phyloP scores from a whole-genome alignment of 1,139 yeast genomes.

The Taphrina pruni region DNA sequence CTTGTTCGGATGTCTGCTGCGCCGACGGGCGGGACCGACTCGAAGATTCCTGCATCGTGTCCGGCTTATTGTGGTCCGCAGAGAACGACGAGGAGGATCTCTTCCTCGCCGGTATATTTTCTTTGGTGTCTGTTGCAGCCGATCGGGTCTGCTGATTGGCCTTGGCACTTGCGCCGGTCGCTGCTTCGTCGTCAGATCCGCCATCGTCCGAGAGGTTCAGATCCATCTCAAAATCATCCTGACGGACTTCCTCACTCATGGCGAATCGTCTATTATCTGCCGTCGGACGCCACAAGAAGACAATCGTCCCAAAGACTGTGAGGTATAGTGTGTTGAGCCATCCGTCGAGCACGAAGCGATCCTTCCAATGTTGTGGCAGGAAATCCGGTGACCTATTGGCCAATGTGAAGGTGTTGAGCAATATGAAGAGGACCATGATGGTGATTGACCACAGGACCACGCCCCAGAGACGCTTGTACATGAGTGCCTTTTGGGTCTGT shows the following conservation, averaged over 20 bases:
- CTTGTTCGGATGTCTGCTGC: slow-evolving; percentile 10
- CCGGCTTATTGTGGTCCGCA: not conserved
- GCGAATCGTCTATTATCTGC: slow-evolving; percentile 94
- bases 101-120: not conserved
- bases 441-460: slow-evolving; percentile 72
- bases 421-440: slow-evolving; percentile 66
- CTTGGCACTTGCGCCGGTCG: not conserved
- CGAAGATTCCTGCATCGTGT: not conserved
- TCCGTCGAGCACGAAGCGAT: slow-evolving; percentile 84
- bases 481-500: slow-evolving; percentile 85
- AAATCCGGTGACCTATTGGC: slow-evolving; percentile 78
- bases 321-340: slow-evolving; percentile 94
- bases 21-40: not conserved
- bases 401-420: slow-evolving; percentile 71
- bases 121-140: not conserved
- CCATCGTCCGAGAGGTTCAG: slow-evolving; percentile 21
- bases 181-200: slow-evolving; percentile 14
- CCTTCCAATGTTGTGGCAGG: slow-evolving; percentile 89
- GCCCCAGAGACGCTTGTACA: slow-evolving; percentile 80
- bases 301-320: slow-evolving; percentile 78
- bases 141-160: not conserved
- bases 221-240: slow-evolving; percentile 58
- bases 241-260: slow-evolving; percentile 83
- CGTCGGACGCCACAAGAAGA: slow-evolving; percentile 97
- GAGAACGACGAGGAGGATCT: too few species aligned